Evolutionary conservation across 768 basidiomycete genomes (phyloP).

Genomic region (Cubamyces sp.): DNA sequence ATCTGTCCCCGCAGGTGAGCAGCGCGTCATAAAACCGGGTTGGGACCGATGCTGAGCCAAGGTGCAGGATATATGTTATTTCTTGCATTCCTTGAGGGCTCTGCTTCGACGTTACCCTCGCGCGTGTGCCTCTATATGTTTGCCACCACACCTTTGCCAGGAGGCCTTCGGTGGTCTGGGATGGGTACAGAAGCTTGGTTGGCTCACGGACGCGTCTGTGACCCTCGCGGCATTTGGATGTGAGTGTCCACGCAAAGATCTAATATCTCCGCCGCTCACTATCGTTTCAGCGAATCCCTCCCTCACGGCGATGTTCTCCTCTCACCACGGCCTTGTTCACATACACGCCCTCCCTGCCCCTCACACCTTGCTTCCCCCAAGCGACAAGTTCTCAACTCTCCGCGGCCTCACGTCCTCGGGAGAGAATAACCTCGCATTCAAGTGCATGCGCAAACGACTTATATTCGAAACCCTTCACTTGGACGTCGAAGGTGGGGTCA

Average conservation of each 20-base stretch:
- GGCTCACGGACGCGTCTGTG: constrained; percentile 77
- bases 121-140: constrained; percentile 67
- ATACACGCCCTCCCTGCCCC: constrained; percentile 78
- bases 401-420: constrained; percentile 79
- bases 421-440: constrained; percentile 96
- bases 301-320: constrained; percentile 72
- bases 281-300: constrained; percentile 68
- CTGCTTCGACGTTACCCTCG: constrained; percentile 60
- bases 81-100: constrained; percentile 69
- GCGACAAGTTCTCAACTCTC: constrained; percentile 81
- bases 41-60: neutral
- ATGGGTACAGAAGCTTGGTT: constrained; percentile 80
- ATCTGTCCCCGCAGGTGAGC: constrained; percentile 57
- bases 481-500: constrained; percentile 83
- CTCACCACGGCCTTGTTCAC: constrained; percentile 84
- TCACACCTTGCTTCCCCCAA: constrained; percentile 73
- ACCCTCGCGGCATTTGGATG: constrained; percentile 81
- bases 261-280: neutral
- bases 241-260: constrained; percentile 38
- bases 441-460: constrained; percentile 84
- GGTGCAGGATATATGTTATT: constrained; percentile 65
- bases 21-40: neutral
- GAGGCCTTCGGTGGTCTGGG: constrained; percentile 64
- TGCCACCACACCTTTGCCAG: constrained; percentile 65
- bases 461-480: constrained; percentile 92